Conservation (phyloP, 768 basidiomycete species). For the Leccinum arenicola region DNA sequence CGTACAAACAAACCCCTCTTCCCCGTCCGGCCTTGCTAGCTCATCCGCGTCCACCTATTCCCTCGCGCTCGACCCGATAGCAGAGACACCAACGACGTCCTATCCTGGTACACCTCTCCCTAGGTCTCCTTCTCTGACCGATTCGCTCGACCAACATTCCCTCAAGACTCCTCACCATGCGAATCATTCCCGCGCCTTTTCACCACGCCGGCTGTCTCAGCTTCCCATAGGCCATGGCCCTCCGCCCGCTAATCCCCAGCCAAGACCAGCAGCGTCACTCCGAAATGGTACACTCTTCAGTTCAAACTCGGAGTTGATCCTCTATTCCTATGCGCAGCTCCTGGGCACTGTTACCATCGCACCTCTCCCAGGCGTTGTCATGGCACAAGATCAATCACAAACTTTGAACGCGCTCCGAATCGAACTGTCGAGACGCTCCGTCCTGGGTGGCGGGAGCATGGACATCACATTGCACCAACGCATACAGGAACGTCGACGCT, state of each 20-base stretch:
- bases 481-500: conserved; percentile 25
- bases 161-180: conserved; percentile 33
- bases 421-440: conserved; percentile 43
- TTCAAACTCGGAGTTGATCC: conserved; percentile 61
- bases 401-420: conserved; percentile 47
- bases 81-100: conserved; percentile 40
- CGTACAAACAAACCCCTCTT: conserved; percentile 14
- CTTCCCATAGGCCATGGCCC: conserved; percentile 48
- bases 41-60: conserved; percentile 50
- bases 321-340: conserved; percentile 85
- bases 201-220: conserved; percentile 35
- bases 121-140: conserved; percentile 26
- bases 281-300: conserved; percentile 46
- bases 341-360: conserved; percentile 63
- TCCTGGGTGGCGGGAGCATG: conserved; percentile 71
- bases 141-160: conserved; percentile 22
- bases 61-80: conserved; percentile 47
- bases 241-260: conserved; percentile 23
- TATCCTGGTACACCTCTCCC: conserved; percentile 37
- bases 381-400: conserved; percentile 44
- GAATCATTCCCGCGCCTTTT: conserved; percentile 29
- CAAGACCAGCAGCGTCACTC: conserved; percentile 19
- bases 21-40: conserved; percentile 24
- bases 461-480: conserved; percentile 53
- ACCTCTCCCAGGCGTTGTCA: conserved; percentile 41